Evolutionary conservation across 192 early-diverging fungal species (phyloP).

Genomic region (Umbelopsis ramanniana): DNA sequence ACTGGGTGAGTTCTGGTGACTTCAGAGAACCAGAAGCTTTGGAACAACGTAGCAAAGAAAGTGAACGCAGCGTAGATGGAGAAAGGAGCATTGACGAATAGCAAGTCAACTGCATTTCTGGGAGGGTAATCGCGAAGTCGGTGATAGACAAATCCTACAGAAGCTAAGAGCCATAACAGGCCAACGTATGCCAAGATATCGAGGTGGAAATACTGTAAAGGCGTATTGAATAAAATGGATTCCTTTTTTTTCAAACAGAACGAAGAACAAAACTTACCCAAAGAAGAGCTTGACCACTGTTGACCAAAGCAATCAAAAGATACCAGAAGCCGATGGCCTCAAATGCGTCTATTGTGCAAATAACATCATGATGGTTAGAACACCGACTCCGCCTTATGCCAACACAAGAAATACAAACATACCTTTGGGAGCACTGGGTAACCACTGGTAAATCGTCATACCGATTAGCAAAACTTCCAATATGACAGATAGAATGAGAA

Average conservation of each 20-base stretch:
- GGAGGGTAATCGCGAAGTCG: conserved; percentile 45
- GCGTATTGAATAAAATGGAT: not conserved
- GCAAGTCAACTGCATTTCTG: conserved; percentile 34
- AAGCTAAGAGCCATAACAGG: conserved; percentile 38
- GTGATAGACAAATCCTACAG: conserved; percentile 37
- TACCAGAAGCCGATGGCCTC: conserved; percentile 42
- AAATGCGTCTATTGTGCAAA: conserved; percentile 27
- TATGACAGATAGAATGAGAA: conserved; percentile 26
- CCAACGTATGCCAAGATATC: conserved; percentile 33
- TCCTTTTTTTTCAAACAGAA: not conserved
- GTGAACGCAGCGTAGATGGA: conserved; percentile 44
- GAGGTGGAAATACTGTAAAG: conserved; percentile 28
- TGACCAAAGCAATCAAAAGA: conserved; percentile 29
- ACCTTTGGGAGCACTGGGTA: conserved; percentile 44
- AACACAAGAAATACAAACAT: not conserved
- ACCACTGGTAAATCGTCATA: conserved; percentile 39
- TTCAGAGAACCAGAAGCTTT: conserved; percentile 31
- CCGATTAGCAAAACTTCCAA: conserved; percentile 37
- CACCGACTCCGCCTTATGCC: not conserved
- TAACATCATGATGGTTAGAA: not conserved
- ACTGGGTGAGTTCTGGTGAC: not conserved
- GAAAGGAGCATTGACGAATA: conserved; percentile 48
- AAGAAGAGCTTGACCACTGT: conserved; percentile 28
- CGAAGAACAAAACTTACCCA: conserved; percentile 22
- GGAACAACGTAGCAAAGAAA: conserved; percentile 28